These are phyloP conservation scores for Xylaria acuta DNA, from an alignment of 495 filamentous ascomycete genomes.

Conservation along the genomic window DNA sequence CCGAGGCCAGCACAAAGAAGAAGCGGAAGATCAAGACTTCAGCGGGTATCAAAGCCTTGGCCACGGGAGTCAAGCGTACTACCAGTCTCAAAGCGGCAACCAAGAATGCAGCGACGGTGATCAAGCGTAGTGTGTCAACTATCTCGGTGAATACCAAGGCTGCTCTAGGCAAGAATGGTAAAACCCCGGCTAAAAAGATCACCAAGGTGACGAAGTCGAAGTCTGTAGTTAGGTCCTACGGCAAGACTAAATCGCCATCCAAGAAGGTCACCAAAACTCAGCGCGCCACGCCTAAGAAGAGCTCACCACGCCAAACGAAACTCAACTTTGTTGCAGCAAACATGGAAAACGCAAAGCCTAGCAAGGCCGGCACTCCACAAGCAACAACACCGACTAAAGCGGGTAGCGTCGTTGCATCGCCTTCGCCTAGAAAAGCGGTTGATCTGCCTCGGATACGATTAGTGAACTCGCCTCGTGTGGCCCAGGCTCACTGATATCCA, in stretches of 20 bases:
- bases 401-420: slow-evolving; percentile 1
- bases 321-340: slow-evolving; percentile 34
- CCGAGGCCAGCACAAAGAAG: slow-evolving; percentile 40
- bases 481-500: neutral
- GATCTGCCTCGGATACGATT: slow-evolving; percentile 32
- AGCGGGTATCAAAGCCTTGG: slow-evolving; percentile 41
- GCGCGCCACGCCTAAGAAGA: slow-evolving; percentile 33
- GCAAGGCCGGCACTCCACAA: slow-evolving; percentile 10
- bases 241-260: slow-evolving; percentile 36
- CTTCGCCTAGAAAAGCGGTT: slow-evolving; percentile 24
- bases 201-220: slow-evolving; percentile 39
- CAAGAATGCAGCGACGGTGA: slow-evolving; percentile 39
- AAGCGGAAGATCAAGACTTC: slow-evolving; percentile 50
- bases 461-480: slow-evolving; percentile 27
- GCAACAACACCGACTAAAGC: slow-evolving; percentile 16
- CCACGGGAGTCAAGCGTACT: slow-evolving; percentile 34
- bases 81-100: slow-evolving; percentile 36
- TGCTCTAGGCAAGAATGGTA: slow-evolving; percentile 29
- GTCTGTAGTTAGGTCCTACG: slow-evolving; percentile 37
- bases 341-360: slow-evolving; percentile 17
- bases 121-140: slow-evolving; percentile 47
- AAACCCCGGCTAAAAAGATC: slow-evolving; percentile 33
- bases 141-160: slow-evolving; percentile 47
- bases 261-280: slow-evolving; percentile 30
- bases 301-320: slow-evolving; percentile 36